Evolutionary conservation across 2,329 filamentous ascomycete genomes (phyloP).

Genomic region (Talaromyces verruculosus): DNA sequence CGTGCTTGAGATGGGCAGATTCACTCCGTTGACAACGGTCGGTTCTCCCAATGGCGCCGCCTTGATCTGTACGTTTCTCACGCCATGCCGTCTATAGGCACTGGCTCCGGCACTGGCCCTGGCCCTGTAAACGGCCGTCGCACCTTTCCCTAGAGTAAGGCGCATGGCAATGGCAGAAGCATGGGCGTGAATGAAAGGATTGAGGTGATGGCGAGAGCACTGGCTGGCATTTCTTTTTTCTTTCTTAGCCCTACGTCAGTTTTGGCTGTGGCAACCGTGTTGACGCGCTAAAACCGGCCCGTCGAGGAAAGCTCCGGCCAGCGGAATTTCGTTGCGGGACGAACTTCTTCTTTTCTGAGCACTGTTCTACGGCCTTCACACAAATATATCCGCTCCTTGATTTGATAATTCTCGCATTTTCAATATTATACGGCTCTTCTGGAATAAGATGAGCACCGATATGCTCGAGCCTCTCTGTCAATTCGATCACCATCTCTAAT

Average conservation of each 20-base stretch:
- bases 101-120: constrained; percentile 31
- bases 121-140: constrained; percentile 36
- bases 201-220: constrained; percentile 4
- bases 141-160: constrained; percentile 38
- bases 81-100: constrained; percentile 25
- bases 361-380: background rate
- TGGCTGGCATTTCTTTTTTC: constrained; percentile 8
- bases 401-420: background rate
- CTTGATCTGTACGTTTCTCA: constrained; percentile 46
- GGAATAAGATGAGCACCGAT: background rate
- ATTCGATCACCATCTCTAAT: constrained; percentile 6
- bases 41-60: constrained; percentile 43
- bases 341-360: background rate
- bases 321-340: constrained; percentile 15
- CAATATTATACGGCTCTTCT: background rate
- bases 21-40: constrained; percentile 37
- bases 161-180: constrained; percentile 32
- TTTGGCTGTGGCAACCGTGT: constrained; percentile 1
- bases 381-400: background rate
- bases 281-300: constrained; percentile 18
- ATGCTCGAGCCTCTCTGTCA: background rate
- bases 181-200: constrained; percentile 18
- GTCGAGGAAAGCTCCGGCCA: constrained; percentile 12
- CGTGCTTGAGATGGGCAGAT: constrained; percentile 40
- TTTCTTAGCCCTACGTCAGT: constrained; percentile 22